A percentile compares a stretch with the other conserved stretches of the same genome.
phyloP scores from a whole-genome alignment of 306 rosid species.

The Chamaecrista fasciculata region DNA sequence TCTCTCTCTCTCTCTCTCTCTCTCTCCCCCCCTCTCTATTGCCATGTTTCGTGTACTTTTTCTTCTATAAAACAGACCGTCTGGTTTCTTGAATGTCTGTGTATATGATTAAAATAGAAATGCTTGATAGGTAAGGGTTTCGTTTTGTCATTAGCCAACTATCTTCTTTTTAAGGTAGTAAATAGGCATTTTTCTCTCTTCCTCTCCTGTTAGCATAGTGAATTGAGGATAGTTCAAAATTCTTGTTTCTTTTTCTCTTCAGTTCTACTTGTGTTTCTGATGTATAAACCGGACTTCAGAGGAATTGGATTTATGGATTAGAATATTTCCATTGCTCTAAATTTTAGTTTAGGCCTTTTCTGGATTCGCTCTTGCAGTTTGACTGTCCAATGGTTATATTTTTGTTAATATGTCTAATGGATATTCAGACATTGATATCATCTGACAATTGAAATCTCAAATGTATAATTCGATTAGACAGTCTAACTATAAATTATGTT shows the following conservation, averaged over 20 bases:
- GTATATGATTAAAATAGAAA: slow-evolving; percentile 1
- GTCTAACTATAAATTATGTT: neutral
- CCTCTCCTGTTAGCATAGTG: neutral
- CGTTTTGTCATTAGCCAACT: neutral
- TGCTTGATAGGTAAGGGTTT: neutral
- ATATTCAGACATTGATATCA: neutral
- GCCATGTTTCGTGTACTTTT: neutral
- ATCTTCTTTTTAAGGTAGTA: neutral
- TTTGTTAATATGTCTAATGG: neutral
- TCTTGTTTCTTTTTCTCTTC: neutral
- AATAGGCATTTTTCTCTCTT: neutral
- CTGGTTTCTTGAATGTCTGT: neutral
- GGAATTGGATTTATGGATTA: neutral
- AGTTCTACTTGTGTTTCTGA: neutral
- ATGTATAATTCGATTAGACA: neutral
- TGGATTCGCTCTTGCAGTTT: neutral
- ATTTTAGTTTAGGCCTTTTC: neutral
- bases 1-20: too few relatives aligned
- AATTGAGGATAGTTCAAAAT: slow-evolving; percentile 1
- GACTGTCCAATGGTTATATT: too few relatives aligned
- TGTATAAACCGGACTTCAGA: neutral
- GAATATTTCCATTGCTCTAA: neutral
- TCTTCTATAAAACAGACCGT: neutral
- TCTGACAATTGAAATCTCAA: neutral
- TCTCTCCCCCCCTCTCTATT: too few relatives aligned